A percentile compares a stretch with the other conserved stretches of the same genome.
phyloP scores from a whole-genome alignment of 169 alveolate genomes.

The Cryptosporidium baileyi region DNA sequence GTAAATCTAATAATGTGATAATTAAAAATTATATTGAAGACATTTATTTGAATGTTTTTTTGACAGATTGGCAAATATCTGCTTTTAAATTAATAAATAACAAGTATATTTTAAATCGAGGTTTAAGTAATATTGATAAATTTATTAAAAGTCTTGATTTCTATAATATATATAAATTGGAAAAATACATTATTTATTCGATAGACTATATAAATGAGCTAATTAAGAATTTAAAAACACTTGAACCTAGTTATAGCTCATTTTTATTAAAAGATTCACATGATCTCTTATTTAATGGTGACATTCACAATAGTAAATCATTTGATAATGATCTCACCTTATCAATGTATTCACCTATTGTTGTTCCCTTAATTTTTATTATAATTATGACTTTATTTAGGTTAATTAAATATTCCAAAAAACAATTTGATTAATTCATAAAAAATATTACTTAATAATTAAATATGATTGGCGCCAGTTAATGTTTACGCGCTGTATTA shows the following conservation, averaged over 20 bases:
- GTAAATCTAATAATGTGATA: neutral
- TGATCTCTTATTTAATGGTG: slow-evolving; percentile 22
- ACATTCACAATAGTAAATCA: slow-evolving; percentile 4
- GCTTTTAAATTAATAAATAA: neutral
- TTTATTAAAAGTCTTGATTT: neutral
- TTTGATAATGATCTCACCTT: neutral
- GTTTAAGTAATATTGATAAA: neutral
- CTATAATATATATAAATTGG: slow-evolving; percentile 7
- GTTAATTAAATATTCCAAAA: neutral
- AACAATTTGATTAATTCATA: neutral
- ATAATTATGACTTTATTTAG: slow-evolving; percentile 17
- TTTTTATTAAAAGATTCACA: neutral
- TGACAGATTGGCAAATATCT: slow-evolving; percentile 38
- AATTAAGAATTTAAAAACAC: neutral
- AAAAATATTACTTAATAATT: neutral
- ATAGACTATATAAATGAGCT: neutral
- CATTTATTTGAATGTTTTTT: neutral
- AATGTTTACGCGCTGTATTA: too few species aligned
- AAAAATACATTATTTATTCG: neutral
- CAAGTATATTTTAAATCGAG: neutral
- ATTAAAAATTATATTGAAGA: neutral
- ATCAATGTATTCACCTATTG: slow-evolving; percentile 6
- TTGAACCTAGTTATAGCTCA: neutral
- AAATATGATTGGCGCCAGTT: neutral
- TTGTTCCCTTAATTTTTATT: neutral